phyloP scores from a whole-genome alignment of 306 rosid species.

The Vicia villosa region DNA sequence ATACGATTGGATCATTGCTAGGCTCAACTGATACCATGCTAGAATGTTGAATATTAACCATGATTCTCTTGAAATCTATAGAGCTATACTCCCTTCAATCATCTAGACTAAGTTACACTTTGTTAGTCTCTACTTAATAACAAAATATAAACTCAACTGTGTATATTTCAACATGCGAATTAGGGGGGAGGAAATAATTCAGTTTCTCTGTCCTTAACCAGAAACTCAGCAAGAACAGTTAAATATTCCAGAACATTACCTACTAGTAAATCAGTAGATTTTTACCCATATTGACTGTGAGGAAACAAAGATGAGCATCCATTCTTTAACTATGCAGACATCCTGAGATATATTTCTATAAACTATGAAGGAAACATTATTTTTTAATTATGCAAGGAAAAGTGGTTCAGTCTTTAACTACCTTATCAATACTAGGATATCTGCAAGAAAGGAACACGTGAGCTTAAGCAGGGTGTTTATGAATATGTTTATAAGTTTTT shows the following conservation, averaged over 20 bases:
- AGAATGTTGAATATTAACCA: too few species aligned
- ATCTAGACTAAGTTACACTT: too few species aligned
- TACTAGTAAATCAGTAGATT: neutral
- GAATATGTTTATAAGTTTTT: neutral
- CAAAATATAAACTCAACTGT: too few species aligned
- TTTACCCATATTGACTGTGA: neutral
- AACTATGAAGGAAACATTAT: conserved; percentile 15
- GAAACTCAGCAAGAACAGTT: too few species aligned
- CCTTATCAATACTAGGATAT: neutral
- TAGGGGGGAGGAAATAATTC: too few species aligned
- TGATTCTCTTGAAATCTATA: too few species aligned
- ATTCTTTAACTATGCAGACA: neutral
- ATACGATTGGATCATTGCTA: too few species aligned
- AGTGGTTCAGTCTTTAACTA: conserved; percentile 15
- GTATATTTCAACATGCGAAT: too few species aligned
- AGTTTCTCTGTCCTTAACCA: neutral
- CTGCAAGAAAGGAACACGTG: conserved; percentile 15
- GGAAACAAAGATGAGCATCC: conserved; percentile 17
- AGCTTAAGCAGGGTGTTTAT: conserved; percentile 7
- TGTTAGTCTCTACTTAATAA: too few species aligned
- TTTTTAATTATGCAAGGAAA: conserved; percentile 3
- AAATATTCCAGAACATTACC: neutral
- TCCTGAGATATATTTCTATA: conserved; percentile 6
- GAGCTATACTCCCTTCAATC: too few species aligned
- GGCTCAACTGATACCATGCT: too few species aligned